These are phyloP conservation scores for Wickerhamiella qilinensis DNA, from an alignment of 805 yeast genomes.

Conservation along the genomic window DNA sequence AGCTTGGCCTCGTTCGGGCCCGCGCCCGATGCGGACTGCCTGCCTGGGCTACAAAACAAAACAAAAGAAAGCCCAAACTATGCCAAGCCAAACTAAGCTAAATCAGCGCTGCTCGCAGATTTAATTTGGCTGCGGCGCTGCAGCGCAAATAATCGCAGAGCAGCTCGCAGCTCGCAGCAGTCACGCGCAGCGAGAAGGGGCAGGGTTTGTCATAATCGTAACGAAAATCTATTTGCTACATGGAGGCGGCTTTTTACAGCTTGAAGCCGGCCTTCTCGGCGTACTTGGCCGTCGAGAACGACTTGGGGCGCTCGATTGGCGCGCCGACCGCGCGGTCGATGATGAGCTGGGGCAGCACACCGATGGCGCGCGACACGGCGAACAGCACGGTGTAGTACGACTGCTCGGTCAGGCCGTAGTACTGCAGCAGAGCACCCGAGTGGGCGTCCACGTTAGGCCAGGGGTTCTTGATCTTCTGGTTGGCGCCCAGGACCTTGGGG, in stretches of 20 bases:
- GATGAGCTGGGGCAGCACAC: constrained; percentile 73
- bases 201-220: not conserved
- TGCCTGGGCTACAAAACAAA: too few relatives aligned
- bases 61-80: too few relatives aligned
- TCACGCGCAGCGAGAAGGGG: too few relatives aligned
- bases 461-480: constrained; percentile 85
- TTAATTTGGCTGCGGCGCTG: too few relatives aligned
- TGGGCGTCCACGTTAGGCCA: constrained; percentile 87
- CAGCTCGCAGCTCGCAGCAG: too few relatives aligned
- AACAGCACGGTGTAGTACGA: constrained; percentile 74
- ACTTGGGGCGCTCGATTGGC: constrained; percentile 80
- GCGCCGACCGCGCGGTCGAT: constrained; percentile 70
- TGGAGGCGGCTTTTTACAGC: constrained; percentile 4
- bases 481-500: constrained; percentile 62
- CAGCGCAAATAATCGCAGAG: too few relatives aligned
- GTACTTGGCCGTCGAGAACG: constrained; percentile 88
- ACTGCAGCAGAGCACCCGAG: constrained; percentile 71
- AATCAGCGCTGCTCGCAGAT: too few relatives aligned
- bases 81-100: too few relatives aligned
- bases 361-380: constrained; percentile 77
- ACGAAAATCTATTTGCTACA: not conserved
- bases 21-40: too few relatives aligned
- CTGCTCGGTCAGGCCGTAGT: constrained; percentile 70
- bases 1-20: too few relatives aligned
- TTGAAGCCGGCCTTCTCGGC: constrained; percentile 32